Evolutionary conservation across 495 filamentous ascomycete genomes (phyloP).

Genomic region (Trichocladium antarcticum): DNA sequence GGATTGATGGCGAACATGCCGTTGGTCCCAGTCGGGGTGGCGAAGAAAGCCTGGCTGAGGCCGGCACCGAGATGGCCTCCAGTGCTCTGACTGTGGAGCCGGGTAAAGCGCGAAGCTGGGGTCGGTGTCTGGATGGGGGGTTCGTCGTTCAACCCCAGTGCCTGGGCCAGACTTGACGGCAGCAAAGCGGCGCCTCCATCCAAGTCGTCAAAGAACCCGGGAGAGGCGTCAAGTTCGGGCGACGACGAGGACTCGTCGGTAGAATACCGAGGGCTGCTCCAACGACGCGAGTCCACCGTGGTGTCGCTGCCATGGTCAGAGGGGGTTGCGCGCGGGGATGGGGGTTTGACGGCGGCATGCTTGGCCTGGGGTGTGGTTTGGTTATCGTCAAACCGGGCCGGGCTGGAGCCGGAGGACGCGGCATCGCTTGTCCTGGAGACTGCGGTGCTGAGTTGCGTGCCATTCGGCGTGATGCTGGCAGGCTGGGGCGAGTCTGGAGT

Average conservation of each 20-base stretch:
- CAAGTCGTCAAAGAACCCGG: background rate
- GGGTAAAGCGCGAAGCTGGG: background rate
- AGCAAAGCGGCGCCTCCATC: slow-evolving; percentile 7
- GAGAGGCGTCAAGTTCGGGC: background rate
- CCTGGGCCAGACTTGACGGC: background rate
- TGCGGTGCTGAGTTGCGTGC: background rate
- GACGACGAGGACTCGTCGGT: background rate
- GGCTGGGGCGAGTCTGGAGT: background rate
- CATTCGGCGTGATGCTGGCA: background rate
- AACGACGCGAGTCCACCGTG: slow-evolving; percentile 4
- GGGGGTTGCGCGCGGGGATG: background rate
- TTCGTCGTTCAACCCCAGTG: background rate
- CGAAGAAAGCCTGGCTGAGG: background rate
- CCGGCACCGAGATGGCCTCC: slow-evolving; percentile 7
- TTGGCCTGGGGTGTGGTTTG: background rate
- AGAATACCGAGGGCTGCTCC: slow-evolving; percentile 8
- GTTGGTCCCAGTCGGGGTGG: background rate
- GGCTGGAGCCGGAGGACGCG: background rate
- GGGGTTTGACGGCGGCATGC: too few relatives aligned
- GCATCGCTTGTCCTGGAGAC: background rate
- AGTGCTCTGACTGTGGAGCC: background rate
- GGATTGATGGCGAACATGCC: background rate
- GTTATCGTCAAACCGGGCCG: background rate
- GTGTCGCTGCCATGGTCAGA: slow-evolving; percentile 15
- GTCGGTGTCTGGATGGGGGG: background rate